Conservation (phyloP, 2,329 filamentous ascomycete genomes). For the Penicillium sp. region DNA sequence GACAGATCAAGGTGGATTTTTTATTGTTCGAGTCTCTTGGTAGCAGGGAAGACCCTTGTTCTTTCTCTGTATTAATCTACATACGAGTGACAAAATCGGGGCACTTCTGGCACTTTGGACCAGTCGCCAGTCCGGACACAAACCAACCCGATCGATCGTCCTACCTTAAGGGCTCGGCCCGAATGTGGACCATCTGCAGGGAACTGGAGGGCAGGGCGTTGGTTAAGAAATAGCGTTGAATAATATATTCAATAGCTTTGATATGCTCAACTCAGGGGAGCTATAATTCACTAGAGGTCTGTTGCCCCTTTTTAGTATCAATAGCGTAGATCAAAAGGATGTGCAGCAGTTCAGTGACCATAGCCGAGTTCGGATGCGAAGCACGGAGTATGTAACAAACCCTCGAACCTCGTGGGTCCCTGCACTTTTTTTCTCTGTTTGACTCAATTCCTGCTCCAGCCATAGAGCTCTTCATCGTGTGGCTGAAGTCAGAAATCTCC, state of each 20-base stretch:
- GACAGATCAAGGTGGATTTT: background rate
- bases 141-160: conserved; percentile 14
- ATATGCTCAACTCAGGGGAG: background rate
- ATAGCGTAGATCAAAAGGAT: background rate
- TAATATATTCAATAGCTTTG: background rate
- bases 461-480: background rate
- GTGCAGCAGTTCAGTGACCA: background rate
- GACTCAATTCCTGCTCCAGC: background rate
- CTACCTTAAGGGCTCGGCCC: conserved; percentile 13
- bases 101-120: conserved; percentile 1
- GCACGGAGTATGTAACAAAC: conserved; percentile 21
- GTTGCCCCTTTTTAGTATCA: background rate
- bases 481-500: background rate
- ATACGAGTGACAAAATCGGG: background rate
- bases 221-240: background rate
- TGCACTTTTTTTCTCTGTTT: conserved; percentile 11
- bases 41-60: conserved; percentile 8
- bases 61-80: background rate
- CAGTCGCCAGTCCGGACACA: conserved; percentile 5
- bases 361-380: conserved; percentile 18
- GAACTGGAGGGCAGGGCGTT: background rate
- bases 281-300: background rate
- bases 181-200: conserved; percentile 15
- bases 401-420: conserved; percentile 12
- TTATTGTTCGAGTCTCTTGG: background rate